Evolutionary conservation across 2,329 filamentous ascomycete species (phyloP).

Genomic region (Thyridium curvatum): DNA sequence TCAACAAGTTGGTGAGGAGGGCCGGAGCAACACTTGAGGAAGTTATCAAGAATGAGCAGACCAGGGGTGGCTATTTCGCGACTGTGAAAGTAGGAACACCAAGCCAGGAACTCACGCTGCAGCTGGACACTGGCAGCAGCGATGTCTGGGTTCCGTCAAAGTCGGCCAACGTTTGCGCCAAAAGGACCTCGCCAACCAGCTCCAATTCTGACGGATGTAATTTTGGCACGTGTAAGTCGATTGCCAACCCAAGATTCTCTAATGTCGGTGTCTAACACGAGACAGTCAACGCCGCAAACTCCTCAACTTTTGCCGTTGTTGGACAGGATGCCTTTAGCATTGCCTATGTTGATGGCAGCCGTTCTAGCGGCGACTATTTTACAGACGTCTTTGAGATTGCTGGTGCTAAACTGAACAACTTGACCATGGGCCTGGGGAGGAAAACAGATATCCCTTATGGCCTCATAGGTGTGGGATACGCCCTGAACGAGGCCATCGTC

Average conservation of each 20-base stretch:
- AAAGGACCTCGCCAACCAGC: slow-evolving; percentile 1
- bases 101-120: slow-evolving; percentile 46
- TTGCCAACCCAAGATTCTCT: not conserved
- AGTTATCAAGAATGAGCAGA: slow-evolving; percentile 35
- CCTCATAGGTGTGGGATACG: slow-evolving; percentile 55
- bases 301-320: slow-evolving; percentile 38
- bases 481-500: slow-evolving; percentile 44
- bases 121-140: slow-evolving; percentile 60
- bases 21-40: slow-evolving; percentile 31
- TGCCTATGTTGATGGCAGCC: slow-evolving; percentile 54
- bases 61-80: slow-evolving; percentile 48
- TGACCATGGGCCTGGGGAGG: slow-evolving; percentile 53
- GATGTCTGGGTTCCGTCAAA: slow-evolving; percentile 54
- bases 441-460: slow-evolving; percentile 50
- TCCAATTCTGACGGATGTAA: slow-evolving; percentile 23
- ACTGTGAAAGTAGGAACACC: slow-evolving; percentile 52
- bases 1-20: slow-evolving; percentile 26
- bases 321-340: slow-evolving; percentile 46
- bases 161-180: slow-evolving; percentile 30
- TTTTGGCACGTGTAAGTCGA: slow-evolving; percentile 39
- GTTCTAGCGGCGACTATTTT: slow-evolving; percentile 45
- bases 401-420: slow-evolving; percentile 40
- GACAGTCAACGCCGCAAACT: slow-evolving; percentile 38
- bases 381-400: slow-evolving; percentile 50
- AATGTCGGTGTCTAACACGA: slow-evolving; percentile 2